Evolutionary conservation across 2,329 filamentous ascomycete genomes (phyloP).

Genomic region (Pseudocercospora crystallina): DNA sequence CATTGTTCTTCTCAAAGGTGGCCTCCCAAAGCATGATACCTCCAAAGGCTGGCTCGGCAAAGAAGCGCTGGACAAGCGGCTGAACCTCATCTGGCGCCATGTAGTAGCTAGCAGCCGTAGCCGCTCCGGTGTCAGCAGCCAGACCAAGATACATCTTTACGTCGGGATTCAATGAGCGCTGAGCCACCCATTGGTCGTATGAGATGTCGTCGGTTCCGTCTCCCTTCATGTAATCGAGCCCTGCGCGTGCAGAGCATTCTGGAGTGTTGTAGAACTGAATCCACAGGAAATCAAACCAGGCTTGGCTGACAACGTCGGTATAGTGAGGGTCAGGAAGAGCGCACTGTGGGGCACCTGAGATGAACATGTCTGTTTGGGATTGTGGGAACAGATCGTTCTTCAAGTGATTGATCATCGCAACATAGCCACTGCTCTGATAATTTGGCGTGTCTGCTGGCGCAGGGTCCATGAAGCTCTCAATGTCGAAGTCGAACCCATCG

Average conservation of each 20-base stretch:
- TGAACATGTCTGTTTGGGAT: slow-evolving; percentile 44
- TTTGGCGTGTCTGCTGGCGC: slow-evolving; percentile 26
- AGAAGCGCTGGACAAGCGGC: slow-evolving; percentile 46
- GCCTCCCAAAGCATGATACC: slow-evolving; percentile 63
- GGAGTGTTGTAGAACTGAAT: slow-evolving; percentile 52
- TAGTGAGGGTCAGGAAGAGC: slow-evolving; percentile 48
- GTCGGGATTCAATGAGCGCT: slow-evolving; percentile 45
- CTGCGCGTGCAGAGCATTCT: slow-evolving; percentile 47
- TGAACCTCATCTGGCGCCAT: slow-evolving; percentile 48
- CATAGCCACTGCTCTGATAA: slow-evolving; percentile 38
- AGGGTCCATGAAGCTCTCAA: slow-evolving; percentile 39
- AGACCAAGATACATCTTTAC: slow-evolving; percentile 58
- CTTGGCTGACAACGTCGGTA: slow-evolving; percentile 35
- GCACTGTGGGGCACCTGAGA: slow-evolving; percentile 52
- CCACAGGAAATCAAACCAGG: slow-evolving; percentile 47
- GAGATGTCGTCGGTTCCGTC: slow-evolving; percentile 27
- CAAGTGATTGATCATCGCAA: slow-evolving; percentile 49
- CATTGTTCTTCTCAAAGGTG: slow-evolving; percentile 38
- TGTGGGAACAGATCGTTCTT: slow-evolving; percentile 41
- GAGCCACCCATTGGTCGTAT: slow-evolving; percentile 30
- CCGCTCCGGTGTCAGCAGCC: slow-evolving; percentile 31
- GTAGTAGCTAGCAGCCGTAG: slow-evolving; percentile 41
- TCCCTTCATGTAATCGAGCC: slow-evolving; percentile 37
- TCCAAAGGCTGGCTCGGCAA: slow-evolving; percentile 48
- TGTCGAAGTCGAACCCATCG: slow-evolving; percentile 56